phyloP scores from a whole-genome alignment of 495 filamentous ascomycete genomes.

The Penicillium manginii region DNA sequence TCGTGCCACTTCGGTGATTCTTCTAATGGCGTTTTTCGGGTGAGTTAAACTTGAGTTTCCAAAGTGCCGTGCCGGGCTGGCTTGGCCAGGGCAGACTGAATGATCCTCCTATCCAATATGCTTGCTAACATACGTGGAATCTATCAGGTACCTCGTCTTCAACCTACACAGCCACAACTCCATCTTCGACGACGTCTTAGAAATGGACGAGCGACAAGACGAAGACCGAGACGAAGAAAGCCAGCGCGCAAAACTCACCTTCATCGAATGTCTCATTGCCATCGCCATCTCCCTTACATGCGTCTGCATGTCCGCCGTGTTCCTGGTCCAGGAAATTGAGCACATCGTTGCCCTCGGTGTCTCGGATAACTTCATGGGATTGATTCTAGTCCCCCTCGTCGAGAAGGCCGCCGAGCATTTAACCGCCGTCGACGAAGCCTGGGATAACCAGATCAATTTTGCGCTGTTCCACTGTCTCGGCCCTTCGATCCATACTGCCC shows the following conservation, averaged over 20 bases:
- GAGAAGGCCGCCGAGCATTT: constrained; percentile 93
- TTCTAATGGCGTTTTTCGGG: constrained; percentile 75
- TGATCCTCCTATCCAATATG: background rate
- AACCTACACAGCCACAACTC: constrained; percentile 82
- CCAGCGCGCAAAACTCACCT: constrained; percentile 71
- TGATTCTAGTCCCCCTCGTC: constrained; percentile 76
- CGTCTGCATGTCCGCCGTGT: constrained; percentile 80
- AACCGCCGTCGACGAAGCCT: constrained; percentile 89
- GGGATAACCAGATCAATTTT: constrained; percentile 72
- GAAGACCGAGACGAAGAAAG: constrained; percentile 68
- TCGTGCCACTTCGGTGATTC: constrained; percentile 73
- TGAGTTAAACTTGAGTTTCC: constrained; percentile 28
- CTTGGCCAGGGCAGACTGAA: background rate
- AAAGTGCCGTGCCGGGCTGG: too few species aligned
- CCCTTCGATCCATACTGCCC: constrained; percentile 84
- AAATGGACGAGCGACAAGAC: constrained; percentile 71
- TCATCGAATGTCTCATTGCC: constrained; percentile 73
- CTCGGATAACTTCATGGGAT: constrained; percentile 78
- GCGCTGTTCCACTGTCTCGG: constrained; percentile 89
- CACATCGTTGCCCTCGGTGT: constrained; percentile 70
- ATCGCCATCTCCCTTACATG: constrained; percentile 68
- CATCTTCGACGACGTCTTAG: constrained; percentile 73
- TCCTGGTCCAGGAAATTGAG: constrained; percentile 80
- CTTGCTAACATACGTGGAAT: constrained; percentile 4
- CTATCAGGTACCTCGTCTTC: constrained; percentile 71